These are phyloP conservation scores for Teunomyces gatunensis DNA, from an alignment of 805 yeast species.

Conservation along the genomic window DNA sequence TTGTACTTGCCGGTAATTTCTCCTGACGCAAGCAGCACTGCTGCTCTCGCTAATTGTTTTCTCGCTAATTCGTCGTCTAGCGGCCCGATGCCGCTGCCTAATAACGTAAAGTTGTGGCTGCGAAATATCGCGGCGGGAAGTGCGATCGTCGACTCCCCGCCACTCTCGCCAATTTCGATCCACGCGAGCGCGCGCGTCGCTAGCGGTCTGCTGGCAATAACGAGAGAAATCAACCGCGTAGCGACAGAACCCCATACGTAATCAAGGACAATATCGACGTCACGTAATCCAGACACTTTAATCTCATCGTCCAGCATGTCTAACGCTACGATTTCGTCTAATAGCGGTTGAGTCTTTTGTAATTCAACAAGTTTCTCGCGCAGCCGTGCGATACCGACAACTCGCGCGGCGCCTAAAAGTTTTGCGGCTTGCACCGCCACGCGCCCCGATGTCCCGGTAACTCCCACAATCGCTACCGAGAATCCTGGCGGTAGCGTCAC, in stretches of 20 bases:
- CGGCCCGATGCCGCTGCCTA: slow-evolving; percentile 13
- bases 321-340: slow-evolving; percentile 5
- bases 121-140: slow-evolving; percentile 8
- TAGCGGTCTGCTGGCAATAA: background rate
- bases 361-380: slow-evolving; percentile 2
- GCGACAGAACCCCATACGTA: slow-evolving; percentile 9
- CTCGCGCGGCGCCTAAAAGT: slow-evolving; percentile 7
- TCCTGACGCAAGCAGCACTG: slow-evolving; percentile 6
- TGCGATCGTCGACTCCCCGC: slow-evolving; percentile 6
- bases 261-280: slow-evolving; percentile 11
- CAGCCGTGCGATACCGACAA: slow-evolving; percentile 9
- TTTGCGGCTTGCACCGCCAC: slow-evolving; percentile 9
- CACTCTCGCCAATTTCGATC: slow-evolving; percentile 10
- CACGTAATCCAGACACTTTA: background rate
- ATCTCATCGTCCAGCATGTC: slow-evolving; percentile 1
- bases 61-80: background rate
- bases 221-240: background rate
- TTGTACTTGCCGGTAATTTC: background rate
- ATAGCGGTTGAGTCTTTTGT: slow-evolving; percentile 5
- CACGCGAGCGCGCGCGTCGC: slow-evolving; percentile 6
- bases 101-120: slow-evolving; percentile 7
- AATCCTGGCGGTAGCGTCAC: slow-evolving; percentile 5
- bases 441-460: slow-evolving; percentile 10
- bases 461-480: slow-evolving; percentile 10
- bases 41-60: background rate